Percentiles rank a stretch among this genome's conserved stretches.
phyloP scores from a whole-genome alignment of 345 rosid species.

The Turritis glabra region DNA sequence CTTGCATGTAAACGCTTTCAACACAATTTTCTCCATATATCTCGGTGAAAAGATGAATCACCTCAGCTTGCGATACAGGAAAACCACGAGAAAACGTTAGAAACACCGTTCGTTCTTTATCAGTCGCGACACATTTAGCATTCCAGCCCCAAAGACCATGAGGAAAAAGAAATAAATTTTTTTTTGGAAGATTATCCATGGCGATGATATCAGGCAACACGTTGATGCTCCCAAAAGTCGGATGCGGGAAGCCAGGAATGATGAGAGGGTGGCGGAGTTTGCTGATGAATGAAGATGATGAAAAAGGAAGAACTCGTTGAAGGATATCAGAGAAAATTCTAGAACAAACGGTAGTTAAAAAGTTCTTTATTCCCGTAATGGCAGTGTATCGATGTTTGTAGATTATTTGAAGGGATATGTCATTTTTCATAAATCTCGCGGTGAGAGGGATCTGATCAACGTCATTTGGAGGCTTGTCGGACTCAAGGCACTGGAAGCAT shows the following conservation, averaged over 20 bases:
- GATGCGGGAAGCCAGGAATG: slow-evolving; percentile 46
- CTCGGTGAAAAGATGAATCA: slow-evolving; percentile 29
- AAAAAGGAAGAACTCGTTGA: neutral
- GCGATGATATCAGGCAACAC: slow-evolving; percentile 2
- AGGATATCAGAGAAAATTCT: slow-evolving; percentile 40
- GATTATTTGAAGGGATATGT: slow-evolving; percentile 26
- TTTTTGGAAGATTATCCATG: neutral
- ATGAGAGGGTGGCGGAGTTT: neutral
- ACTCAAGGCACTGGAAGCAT: slow-evolving; percentile 24
- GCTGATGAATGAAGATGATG: neutral
- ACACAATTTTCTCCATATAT: slow-evolving; percentile 28
- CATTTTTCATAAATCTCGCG: neutral
- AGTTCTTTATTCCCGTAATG: slow-evolving; percentile 35
- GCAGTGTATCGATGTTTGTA: slow-evolving; percentile 29
- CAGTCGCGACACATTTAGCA: slow-evolving; percentile 8
- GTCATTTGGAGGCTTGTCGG: neutral
- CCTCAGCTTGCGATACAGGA: slow-evolving; percentile 43
- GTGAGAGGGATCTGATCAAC: slow-evolving; percentile 30
- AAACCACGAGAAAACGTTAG: slow-evolving; percentile 51
- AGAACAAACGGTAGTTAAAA: slow-evolving; percentile 35
- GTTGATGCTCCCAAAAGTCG: slow-evolving; percentile 33
- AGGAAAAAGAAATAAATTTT: neutral
- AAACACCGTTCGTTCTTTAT: slow-evolving; percentile 41
- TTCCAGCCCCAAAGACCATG: slow-evolving; percentile 42
- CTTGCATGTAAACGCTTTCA: slow-evolving; percentile 15